Evolutionary conservation across 2,329 filamentous ascomycete species (phyloP).

Genomic region (Cadophora luteo-olivacea): DNA sequence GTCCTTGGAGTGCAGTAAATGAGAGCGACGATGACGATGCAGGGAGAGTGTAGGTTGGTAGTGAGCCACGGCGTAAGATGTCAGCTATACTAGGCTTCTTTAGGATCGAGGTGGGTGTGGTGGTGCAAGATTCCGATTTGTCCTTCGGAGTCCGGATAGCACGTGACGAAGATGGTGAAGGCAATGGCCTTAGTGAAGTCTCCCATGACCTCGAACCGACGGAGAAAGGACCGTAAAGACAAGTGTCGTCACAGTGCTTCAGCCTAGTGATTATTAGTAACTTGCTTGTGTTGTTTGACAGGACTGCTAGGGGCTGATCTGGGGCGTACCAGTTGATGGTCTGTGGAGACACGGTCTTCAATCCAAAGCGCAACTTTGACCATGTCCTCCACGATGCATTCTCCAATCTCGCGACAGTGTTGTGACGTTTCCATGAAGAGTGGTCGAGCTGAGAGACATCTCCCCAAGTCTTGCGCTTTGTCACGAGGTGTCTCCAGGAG

Average conservation of each 20-base stretch:
- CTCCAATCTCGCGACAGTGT: conserved; percentile 23
- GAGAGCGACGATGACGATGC: not conserved
- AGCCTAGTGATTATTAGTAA: conserved; percentile 22
- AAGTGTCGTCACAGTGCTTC: conserved; percentile 31
- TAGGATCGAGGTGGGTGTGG: conserved; percentile 22
- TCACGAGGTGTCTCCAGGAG: conserved; percentile 24
- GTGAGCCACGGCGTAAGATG: conserved; percentile 28
- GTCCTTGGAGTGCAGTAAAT: not conserved
- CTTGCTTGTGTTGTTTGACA: not conserved
- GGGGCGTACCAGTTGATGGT: conserved; percentile 24
- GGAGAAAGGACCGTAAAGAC: conserved; percentile 31
- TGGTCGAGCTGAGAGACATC: conserved; percentile 3
- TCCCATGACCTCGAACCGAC: not conserved
- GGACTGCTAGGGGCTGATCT: not conserved
- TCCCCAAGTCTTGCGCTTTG: conserved; percentile 15
- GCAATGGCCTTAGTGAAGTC: not conserved
- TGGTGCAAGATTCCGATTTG: not conserved
- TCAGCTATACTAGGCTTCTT: conserved; percentile 27
- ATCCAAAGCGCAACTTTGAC: conserved; percentile 20
- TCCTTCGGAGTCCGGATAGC: conserved; percentile 4
- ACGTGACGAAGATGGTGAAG: conserved; percentile 11
- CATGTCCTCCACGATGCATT: conserved; percentile 26
- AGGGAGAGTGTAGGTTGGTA: not conserved
- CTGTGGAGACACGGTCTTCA: conserved; percentile 23
- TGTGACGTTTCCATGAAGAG: conserved; percentile 21